phyloP scores from a whole-genome alignment of 495 filamentous ascomycete species.

The Wilcoxina mikolae region DNA sequence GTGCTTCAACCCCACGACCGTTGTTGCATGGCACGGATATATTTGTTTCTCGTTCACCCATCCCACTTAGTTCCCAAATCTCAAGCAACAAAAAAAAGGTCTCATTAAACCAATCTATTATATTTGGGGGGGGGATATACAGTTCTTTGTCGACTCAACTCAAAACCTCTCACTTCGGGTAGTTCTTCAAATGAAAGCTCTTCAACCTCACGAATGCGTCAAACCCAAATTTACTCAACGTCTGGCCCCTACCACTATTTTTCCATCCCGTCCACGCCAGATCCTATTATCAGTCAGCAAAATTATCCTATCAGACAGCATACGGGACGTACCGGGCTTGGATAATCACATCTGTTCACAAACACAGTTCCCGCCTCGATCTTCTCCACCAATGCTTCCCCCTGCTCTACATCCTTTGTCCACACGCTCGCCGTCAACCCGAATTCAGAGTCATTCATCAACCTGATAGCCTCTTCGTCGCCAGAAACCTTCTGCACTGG shows the following conservation, averaged over 20 bases:
- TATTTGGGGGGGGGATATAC: no score
- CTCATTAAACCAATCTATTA: neutral
- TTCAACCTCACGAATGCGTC: constrained; percentile 93
- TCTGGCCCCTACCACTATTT: constrained; percentile 80
- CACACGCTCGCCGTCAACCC: constrained; percentile 95
- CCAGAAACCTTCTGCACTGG: constrained; percentile 80
- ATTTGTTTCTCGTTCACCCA: no score
- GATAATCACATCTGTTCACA: constrained; percentile 88
- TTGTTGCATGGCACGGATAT: no score
- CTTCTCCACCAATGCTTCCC: constrained; percentile 60
- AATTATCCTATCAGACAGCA: constrained; percentile 6
- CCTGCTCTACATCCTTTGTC: constrained; percentile 74
- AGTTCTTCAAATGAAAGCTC: constrained; percentile 87
- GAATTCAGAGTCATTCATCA: constrained; percentile 95
- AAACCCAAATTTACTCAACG: constrained; percentile 77
- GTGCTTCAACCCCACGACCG: no score
- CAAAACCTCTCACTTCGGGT: constrained; percentile 42
- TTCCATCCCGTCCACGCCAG: constrained; percentile 99
- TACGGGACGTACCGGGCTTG: constrained; percentile 58
- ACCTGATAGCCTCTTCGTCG: constrained; percentile 63
- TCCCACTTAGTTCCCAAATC: no score
- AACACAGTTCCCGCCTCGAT: constrained; percentile 94
- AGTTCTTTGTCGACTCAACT: neutral
- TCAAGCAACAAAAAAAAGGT: neutral
- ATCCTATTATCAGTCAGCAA: constrained; percentile 41